These are phyloP conservation scores for Hura crepitans DNA, from an alignment of 441 rosid species.

Conservation along the genomic window DNA sequence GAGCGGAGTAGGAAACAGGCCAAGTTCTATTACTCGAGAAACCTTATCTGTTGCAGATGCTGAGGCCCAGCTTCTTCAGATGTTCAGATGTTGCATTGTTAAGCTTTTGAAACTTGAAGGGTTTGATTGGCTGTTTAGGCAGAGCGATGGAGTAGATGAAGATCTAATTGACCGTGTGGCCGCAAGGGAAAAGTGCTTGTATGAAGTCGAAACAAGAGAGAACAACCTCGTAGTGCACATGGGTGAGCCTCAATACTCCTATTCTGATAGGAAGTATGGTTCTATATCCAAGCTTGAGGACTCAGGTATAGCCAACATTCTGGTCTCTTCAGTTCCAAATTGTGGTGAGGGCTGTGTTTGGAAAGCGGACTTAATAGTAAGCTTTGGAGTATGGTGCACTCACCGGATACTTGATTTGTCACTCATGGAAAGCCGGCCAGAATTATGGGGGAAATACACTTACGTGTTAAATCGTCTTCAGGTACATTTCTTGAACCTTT, in stretches of 20 bases:
- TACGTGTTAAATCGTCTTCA: constrained; percentile 93
- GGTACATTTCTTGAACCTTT: constrained; percentile 40
- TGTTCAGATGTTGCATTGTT: constrained; percentile 68
- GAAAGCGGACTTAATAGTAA: constrained; percentile 66
- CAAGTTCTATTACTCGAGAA: constrained; percentile 40
- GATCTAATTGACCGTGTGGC: constrained; percentile 86
- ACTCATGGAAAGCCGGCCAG: constrained; percentile 95
- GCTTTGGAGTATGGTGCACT: constrained; percentile 98
- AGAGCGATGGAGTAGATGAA: constrained; percentile 84
- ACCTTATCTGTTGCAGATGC: constrained; percentile 45
- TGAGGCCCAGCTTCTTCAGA: constrained; percentile 76
- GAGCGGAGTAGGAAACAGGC: constrained; percentile 47
- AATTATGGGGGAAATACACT: constrained; percentile 98
- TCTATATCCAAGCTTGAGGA: constrained; percentile 32
- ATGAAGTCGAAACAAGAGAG: constrained; percentile 72
- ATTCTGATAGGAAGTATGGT: constrained; percentile 36
- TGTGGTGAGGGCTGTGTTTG: constrained; percentile 96
- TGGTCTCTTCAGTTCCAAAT: constrained; percentile 68
- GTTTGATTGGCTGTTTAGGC: constrained; percentile 89
- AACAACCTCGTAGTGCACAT: constrained; percentile 39
- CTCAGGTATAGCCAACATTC: constrained; percentile 24
- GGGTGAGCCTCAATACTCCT: constrained; percentile 41
- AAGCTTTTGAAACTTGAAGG: constrained; percentile 88
- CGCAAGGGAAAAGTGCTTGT: constrained; percentile 73
- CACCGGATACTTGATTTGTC: constrained; percentile 88